Base-by-base conservation (phyloP, 2,329 filamentous ascomycete genomes). In the Penicillium hordei region DNA sequence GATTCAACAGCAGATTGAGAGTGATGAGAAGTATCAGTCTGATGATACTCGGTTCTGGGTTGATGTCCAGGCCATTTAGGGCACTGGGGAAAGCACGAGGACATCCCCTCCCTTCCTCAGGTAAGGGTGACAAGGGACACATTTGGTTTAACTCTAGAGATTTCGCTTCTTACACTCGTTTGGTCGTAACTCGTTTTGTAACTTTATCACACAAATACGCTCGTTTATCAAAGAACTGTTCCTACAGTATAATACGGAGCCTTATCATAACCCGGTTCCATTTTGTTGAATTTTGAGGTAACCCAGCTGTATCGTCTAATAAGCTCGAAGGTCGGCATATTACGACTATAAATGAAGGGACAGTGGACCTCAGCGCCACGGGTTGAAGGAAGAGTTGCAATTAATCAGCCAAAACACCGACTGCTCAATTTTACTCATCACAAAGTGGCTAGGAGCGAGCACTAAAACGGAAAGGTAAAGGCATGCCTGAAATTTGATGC, bases 1-100 rank as follows among this genome's bases (percentile, higher is more conserved):
- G 31, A 33, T 33, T 33, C 31, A 33, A 33, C 5, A 33, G 31
- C 31, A 33, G 31, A 33, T 33, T 46, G 43, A 46, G 43, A 46
- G 43, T 4, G 43, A 46, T 13, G 25, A 46, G 25, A 46, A 46
- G 43, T 31, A 46, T 15, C 43, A 46, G 17, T 27, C 25, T 13
- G 46, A 48, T 25, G 46, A 48, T 25, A 48, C 31, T 21, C 46
- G 46, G 2, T 38, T 48, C 46, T 48, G 46, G 46, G 46, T 48
- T 38, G 21, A 48, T 36, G 46, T 48, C 7, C 31, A 21, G 9
- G 31, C 46, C 5, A 48, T 48, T 13, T 40, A 29, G 17, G 3
- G 13, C 7, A 4, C 23, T n/a, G 8, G 40, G 25, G 15, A 43
- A 25, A 17, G 7, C 13, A 25, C 2, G 15, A 43, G 21, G 7